phyloP scores from a whole-genome alignment of 2,329 filamentous ascomycete genomes.

The Huntiella moniliformis region DNA sequence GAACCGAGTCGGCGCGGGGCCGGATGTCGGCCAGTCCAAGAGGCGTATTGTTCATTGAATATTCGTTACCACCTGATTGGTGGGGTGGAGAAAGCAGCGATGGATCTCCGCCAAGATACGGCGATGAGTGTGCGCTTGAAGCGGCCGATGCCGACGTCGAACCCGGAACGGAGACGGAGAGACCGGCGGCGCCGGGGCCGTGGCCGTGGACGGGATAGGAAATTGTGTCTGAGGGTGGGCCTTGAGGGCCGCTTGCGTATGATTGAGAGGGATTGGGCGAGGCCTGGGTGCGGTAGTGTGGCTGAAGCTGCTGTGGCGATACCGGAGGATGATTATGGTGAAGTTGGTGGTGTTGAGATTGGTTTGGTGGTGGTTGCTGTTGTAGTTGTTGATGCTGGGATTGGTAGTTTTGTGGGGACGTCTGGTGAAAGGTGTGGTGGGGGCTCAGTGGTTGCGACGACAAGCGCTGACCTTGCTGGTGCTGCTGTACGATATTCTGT shows the following conservation, averaged over 20 bases:
- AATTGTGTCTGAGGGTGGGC: conserved; percentile 24
- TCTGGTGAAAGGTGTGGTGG: no score
- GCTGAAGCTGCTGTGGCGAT: neutral
- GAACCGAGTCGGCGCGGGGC: conserved; percentile 62
- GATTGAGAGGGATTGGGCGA: no score
- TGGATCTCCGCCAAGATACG: conserved; percentile 39
- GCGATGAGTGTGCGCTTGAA: conserved; percentile 25
- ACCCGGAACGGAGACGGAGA: conserved; percentile 51
- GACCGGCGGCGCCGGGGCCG: conserved; percentile 16
- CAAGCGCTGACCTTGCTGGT: conserved; percentile 16
- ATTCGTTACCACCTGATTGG: conserved; percentile 1
- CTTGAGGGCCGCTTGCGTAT: no score
- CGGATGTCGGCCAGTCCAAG: conserved; percentile 83
- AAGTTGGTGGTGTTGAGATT: neutral
- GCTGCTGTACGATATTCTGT: neutral
- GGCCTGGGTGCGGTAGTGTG: conserved; percentile 22
- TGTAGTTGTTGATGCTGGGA: neutral
- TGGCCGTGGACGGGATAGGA: neutral
- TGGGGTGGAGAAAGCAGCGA: neutral
- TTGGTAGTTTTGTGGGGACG: neutral
- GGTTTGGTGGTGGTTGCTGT: neutral
- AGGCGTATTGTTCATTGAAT: conserved; percentile 48
- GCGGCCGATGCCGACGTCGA: conserved; percentile 17
- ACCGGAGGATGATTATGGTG: neutral
- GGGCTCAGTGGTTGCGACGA: no score